These are phyloP conservation scores for Ceratobasidium papillatum DNA, from an alignment of 1,284 basidiomycete genomes.

Conservation along the genomic window DNA sequence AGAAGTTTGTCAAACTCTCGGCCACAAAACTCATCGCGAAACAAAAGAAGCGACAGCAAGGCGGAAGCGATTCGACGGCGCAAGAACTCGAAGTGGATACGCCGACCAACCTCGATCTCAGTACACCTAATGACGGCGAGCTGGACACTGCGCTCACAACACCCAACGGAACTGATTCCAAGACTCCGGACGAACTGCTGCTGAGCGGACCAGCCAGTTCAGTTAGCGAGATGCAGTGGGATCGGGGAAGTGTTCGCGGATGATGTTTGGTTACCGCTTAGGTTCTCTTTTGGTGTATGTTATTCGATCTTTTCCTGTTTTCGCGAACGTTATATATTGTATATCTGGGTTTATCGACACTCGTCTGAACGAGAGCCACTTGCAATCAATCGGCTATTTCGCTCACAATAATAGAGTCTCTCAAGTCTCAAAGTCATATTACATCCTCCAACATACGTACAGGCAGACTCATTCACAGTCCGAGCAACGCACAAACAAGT, in stretches of 20 bases:
- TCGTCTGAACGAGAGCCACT: neutral
- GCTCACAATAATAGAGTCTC: neutral
- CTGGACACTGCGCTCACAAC: constrained; percentile 30
- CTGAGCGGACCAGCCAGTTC: constrained; percentile 9
- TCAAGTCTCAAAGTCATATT: constrained; percentile 29
- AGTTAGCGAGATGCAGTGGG: constrained; percentile 32
- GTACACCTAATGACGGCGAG: constrained; percentile 19
- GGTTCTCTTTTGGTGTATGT: constrained; percentile 23
- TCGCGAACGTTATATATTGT: constrained; percentile 8
- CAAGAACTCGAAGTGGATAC: constrained; percentile 14
- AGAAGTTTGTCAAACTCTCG: constrained; percentile 79
- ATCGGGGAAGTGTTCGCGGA: constrained; percentile 10
- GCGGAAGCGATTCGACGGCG: constrained; percentile 10
- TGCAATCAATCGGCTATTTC: neutral
- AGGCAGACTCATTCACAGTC: constrained; percentile 31
- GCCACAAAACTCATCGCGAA: constrained; percentile 29
- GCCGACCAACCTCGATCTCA: constrained; percentile 16
- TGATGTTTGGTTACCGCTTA: neutral
- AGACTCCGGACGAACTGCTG: neutral
- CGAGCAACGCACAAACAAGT: constrained; percentile 21
- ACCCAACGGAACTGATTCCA: constrained; percentile 20
- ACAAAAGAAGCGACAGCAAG: constrained; percentile 25
- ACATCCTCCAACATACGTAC: constrained; percentile 20
- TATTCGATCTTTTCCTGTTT: constrained; percentile 34
- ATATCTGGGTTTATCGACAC: constrained; percentile 1